phyloP scores from a whole-genome alignment of 371 early-diverging fungal species.

The Apophysomyces variabilis region DNA sequence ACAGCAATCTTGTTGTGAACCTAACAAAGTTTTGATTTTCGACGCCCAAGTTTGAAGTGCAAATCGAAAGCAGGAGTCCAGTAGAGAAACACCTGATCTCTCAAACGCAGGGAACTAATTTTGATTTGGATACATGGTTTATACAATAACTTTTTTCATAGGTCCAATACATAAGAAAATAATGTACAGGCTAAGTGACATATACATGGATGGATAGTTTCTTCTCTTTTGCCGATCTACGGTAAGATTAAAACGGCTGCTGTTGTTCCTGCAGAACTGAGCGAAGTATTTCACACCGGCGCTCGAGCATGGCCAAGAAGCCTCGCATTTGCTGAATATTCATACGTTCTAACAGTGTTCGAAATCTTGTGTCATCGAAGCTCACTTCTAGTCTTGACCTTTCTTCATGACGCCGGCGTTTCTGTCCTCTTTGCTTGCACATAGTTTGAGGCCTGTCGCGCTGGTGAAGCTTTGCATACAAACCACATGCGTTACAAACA shows the following conservation, averaged over 20 bases:
- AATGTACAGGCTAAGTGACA: conserved; percentile 4
- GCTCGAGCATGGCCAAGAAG: conserved; percentile 57
- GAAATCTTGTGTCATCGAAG: conserved; percentile 51
- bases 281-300: conserved; percentile 44
- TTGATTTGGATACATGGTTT: background rate
- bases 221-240: background rate
- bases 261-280: conserved; percentile 22
- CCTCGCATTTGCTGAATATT: conserved; percentile 59
- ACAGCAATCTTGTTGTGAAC: no score
- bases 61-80: background rate
- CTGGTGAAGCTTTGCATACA: conserved; percentile 83
- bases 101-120: background rate
- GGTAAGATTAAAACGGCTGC: conserved; percentile 18
- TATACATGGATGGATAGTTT: background rate
- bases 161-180: conserved; percentile 23
- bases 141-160: conserved; percentile 3
- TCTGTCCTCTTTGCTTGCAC: conserved; percentile 68
- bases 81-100: background rate
- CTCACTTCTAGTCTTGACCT: background rate
- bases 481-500: conserved; percentile 91
- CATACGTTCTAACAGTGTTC: conserved; percentile 51
- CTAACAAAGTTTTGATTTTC: no score
- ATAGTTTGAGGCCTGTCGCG: conserved; percentile 65
- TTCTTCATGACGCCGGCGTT: conserved; percentile 55
- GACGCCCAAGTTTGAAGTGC: no score